phyloP scores from a whole-genome alignment of 78 protist species.

The Dictyostelium capitatum region DNA sequence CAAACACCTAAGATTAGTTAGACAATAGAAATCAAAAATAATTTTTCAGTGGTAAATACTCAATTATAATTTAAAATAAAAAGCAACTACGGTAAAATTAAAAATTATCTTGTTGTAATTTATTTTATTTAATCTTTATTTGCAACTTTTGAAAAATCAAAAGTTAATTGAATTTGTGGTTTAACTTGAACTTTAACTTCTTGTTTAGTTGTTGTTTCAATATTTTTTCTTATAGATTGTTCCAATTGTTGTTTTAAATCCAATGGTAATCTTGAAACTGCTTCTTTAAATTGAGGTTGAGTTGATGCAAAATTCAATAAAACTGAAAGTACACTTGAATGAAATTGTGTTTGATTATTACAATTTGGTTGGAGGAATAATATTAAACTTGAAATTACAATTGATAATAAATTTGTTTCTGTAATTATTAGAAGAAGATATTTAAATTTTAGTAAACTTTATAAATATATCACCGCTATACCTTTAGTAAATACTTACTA shows the following conservation, averaged over 20 bases:
- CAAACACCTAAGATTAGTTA: too few species aligned
- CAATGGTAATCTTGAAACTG: constrained; percentile 38
- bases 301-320: constrained; percentile 58
- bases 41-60: too few species aligned
- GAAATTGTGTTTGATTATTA: constrained; percentile 1
- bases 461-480: too few species aligned
- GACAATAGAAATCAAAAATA: too few species aligned
- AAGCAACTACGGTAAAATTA: too few species aligned
- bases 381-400: constrained; percentile 42
- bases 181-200: constrained; percentile 37
- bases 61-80: too few species aligned
- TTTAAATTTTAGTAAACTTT: neutral
- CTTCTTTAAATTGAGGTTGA: constrained; percentile 51
- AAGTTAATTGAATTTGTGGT: constrained; percentile 44
- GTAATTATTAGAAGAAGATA: neutral
- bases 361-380: constrained; percentile 29
- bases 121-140: constrained; percentile 13
- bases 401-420: constrained; percentile 32
- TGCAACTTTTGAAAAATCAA: constrained; percentile 59
- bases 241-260: constrained; percentile 55
- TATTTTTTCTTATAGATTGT: constrained; percentile 62
- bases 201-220: constrained; percentile 10
- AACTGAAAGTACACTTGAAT: constrained; percentile 4
- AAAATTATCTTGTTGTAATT: too few species aligned
- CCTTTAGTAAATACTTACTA: constrained; percentile 10